phyloP scores from a whole-genome alignment of 1,139 yeast species.

The Zygosaccharomyces sapae region DNA sequence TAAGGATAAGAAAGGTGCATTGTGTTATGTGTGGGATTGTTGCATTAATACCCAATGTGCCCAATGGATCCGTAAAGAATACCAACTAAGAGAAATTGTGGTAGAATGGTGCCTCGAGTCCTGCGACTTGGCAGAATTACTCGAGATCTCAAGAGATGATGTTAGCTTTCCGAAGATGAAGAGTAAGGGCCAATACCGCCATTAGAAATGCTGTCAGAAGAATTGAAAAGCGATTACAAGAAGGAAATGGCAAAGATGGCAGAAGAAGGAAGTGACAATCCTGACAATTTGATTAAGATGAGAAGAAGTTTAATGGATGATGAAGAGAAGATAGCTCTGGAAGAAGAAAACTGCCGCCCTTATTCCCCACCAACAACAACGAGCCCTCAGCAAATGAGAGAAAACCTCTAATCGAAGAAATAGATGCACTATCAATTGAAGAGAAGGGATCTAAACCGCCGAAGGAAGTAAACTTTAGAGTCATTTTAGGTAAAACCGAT shows the following conservation, averaged over 20 bases:
- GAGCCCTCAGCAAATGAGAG: not conserved
- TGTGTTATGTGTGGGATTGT: conserved; percentile 70
- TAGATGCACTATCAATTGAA: conserved; percentile 12
- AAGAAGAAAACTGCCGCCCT: conserved; percentile 20
- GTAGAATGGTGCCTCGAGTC: conserved; percentile 57
- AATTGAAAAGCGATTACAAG: conserved; percentile 18
- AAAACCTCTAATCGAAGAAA: conserved; percentile 25
- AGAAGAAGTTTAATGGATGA: conserved; percentile 16
- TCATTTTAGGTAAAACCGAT: conserved; percentile 25
- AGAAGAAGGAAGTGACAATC: conserved; percentile 16
- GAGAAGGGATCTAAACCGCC: conserved; percentile 2
- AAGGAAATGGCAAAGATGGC: conserved; percentile 16
- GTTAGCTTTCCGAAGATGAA: conserved; percentile 55
- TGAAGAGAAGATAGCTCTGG: conserved; percentile 4
- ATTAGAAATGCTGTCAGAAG: conserved; percentile 22
- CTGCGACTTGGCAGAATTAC: conserved; percentile 49
- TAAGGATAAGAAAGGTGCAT: conserved; percentile 64
- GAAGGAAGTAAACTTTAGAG: conserved; percentile 20
- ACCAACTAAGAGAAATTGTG: conserved; percentile 37
- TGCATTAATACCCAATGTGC: conserved; percentile 60
- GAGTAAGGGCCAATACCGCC: conserved; percentile 47
- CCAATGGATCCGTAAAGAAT: conserved; percentile 56
- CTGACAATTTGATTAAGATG: conserved; percentile 20
- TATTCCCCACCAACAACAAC: conserved; percentile 15
- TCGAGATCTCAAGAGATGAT: conserved; percentile 42